These are phyloP conservation scores for Podaxis mareebaensis DNA, from an alignment of 768 basidiomycete genomes.

Conservation along the genomic window DNA sequence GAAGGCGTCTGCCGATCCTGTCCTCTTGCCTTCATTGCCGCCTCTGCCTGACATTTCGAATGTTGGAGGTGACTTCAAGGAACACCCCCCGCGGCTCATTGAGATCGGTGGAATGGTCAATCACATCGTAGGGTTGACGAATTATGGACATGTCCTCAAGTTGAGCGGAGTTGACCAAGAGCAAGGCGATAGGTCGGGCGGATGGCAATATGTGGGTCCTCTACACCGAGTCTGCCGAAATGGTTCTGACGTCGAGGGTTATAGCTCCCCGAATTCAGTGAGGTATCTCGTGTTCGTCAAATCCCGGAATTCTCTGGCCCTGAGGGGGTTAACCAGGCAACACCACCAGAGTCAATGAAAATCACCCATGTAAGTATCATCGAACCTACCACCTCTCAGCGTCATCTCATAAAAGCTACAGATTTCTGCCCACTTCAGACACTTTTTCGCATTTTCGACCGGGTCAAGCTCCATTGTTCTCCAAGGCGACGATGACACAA, in stretches of 20 bases:
- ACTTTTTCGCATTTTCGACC: slow-evolving; percentile 82
- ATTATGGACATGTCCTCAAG: slow-evolving; percentile 75
- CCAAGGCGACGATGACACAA: slow-evolving; percentile 58
- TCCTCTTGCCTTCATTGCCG: slow-evolving; percentile 60
- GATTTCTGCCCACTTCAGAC: slow-evolving; percentile 83
- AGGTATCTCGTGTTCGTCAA: slow-evolving; percentile 49
- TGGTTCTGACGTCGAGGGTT: slow-evolving; percentile 12
- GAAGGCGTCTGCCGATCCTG: slow-evolving; percentile 55
- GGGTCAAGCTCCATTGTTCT: slow-evolving; percentile 72
- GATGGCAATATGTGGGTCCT: slow-evolving; percentile 72
- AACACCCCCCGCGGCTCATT: slow-evolving; percentile 50
- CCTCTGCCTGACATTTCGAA: slow-evolving; percentile 50
- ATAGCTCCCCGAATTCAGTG: slow-evolving; percentile 77
- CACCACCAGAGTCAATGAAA: slow-evolving; percentile 47
- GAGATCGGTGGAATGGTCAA: slow-evolving; percentile 81
- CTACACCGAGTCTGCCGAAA: neutral
- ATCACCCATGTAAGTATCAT: slow-evolving; percentile 73
- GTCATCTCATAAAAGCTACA: slow-evolving; percentile 28
- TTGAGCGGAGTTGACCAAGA: slow-evolving; percentile 50
- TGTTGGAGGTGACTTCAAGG: slow-evolving; percentile 22
- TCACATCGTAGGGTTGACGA: slow-evolving; percentile 77
- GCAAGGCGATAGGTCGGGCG: slow-evolving; percentile 33
- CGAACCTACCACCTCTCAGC: neutral
- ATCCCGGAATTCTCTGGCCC: slow-evolving; percentile 43
- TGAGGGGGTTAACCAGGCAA: slow-evolving; percentile 22